Conservation (phyloP, 2,329 filamentous ascomycete genomes). For the Botrytis paeoniae region DNA sequence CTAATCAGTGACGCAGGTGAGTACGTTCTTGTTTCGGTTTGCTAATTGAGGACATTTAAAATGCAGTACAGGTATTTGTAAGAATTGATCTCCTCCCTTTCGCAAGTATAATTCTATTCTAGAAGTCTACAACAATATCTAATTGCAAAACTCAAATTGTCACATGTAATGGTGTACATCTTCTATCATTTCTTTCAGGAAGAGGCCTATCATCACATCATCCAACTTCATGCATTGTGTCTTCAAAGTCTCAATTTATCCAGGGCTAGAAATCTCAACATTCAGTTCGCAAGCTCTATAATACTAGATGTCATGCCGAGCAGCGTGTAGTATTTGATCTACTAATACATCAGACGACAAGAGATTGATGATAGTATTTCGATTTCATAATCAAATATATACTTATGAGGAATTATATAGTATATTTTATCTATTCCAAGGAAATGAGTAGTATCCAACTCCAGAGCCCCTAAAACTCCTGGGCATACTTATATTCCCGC, state of each 20-base stretch:
- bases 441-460: not conserved
- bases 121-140: not conserved
- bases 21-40: not conserved
- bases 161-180: not conserved
- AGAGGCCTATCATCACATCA: not conserved
- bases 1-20: no score
- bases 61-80: not conserved
- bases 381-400: not conserved
- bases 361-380: no score
- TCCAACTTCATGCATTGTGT: not conserved
- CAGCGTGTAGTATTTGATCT: not conserved
- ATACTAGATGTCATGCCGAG: rapidly evolving
- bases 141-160: not conserved
- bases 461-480: not conserved
- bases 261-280: not conserved
- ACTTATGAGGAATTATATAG: not conserved
- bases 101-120: rapidly evolving
- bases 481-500: not conserved
- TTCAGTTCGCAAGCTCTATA: not conserved
- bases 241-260: no score
- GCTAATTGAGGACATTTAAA: not conserved
- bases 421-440: not conserved
- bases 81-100: not conserved
- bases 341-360: no score
- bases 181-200: not conserved